phyloP scores from a whole-genome alignment of 2,329 filamentous ascomycete genomes.

The Teratosphaeria pseudoeucalypti region DNA sequence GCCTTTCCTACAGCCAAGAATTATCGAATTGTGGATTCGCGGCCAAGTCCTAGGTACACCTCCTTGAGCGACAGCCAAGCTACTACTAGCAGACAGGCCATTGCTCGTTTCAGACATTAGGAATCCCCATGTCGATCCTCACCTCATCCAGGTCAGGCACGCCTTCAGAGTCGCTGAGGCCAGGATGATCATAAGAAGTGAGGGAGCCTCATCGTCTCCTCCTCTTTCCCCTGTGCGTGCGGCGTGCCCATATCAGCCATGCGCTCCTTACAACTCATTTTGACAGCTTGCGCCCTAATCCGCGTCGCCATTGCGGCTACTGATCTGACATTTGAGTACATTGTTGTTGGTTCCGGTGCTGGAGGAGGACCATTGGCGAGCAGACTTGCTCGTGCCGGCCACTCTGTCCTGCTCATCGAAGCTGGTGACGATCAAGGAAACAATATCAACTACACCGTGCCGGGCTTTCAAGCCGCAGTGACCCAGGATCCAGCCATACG shows the following conservation, averaged over 20 bases:
- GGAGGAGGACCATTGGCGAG: constrained; percentile 50
- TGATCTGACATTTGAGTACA: background rate
- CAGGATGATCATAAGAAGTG: background rate
- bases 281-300: background rate
- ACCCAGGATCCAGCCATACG: constrained; percentile 46
- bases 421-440: constrained; percentile 48
- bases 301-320: background rate
- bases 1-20: too few relatives aligned
- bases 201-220: background rate
- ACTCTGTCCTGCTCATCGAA: constrained; percentile 50
- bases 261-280: background rate
- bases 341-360: constrained; percentile 30
- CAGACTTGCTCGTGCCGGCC: constrained; percentile 46
- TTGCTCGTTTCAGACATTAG: too few relatives aligned
- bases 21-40: too few relatives aligned
- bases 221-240: background rate
- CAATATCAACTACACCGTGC: constrained; percentile 43
- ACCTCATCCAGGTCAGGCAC: too few relatives aligned
- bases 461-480: constrained; percentile 42
- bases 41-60: too few relatives aligned
- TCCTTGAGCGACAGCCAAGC: too few relatives aligned
- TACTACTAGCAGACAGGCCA: too few relatives aligned
- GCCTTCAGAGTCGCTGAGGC: too few relatives aligned
- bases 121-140: too few relatives aligned
- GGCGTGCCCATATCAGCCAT: background rate